Evolutionary conservation across 2,329 filamentous ascomycete genomes (phyloP).

Genomic region (Cryoendolithus antarcticus): DNA sequence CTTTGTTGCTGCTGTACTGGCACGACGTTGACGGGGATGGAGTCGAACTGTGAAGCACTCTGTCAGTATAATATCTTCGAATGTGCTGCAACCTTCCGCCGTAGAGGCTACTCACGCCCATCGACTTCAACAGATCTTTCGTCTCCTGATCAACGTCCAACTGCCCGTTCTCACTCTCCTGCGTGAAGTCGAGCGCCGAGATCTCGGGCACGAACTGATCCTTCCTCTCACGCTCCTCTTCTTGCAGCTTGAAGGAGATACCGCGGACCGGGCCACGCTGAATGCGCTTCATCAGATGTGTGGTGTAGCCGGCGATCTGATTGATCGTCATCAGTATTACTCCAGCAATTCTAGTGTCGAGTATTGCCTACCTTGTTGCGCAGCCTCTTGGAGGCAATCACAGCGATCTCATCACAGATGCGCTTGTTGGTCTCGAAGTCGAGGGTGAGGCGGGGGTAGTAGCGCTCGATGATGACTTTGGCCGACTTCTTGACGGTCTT

Average conservation of each 20-base stretch:
- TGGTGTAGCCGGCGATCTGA: slow-evolving; percentile 95
- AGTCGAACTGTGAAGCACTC: slow-evolving; percentile 62
- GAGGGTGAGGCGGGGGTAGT: slow-evolving; percentile 88
- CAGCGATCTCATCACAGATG: slow-evolving; percentile 99
- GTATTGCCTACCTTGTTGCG: slow-evolving; percentile 66
- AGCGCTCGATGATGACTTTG: slow-evolving; percentile 99
- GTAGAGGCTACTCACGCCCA: slow-evolving; percentile 64
- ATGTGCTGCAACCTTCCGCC: neutral
- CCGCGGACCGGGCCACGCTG: slow-evolving; percentile 97
- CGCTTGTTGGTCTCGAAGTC: slow-evolving; percentile 99
- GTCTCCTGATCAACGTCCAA: slow-evolving; percentile 95
- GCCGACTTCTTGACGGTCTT: slow-evolving; percentile 72
- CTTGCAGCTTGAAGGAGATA: slow-evolving; percentile 99
- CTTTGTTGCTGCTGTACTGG: slow-evolving; percentile 79
- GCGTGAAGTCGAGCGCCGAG: slow-evolving; percentile 94
- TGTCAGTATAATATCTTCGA: neutral
- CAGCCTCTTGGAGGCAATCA: slow-evolving; percentile 97
- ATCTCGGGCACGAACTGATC: slow-evolving; percentile 99
- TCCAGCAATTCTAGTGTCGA: neutral
- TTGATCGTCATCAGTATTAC: neutral
- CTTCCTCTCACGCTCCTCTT: slow-evolving; percentile 99
- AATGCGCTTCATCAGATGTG: slow-evolving; percentile 96
- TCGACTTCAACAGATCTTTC: slow-evolving; percentile 97
- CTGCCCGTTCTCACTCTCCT: slow-evolving; percentile 84
- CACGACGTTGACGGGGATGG: slow-evolving; percentile 92